Evolutionary conservation across 768 basidiomycete genomes (phyloP).

Genomic region (Podaxis sp.): DNA sequence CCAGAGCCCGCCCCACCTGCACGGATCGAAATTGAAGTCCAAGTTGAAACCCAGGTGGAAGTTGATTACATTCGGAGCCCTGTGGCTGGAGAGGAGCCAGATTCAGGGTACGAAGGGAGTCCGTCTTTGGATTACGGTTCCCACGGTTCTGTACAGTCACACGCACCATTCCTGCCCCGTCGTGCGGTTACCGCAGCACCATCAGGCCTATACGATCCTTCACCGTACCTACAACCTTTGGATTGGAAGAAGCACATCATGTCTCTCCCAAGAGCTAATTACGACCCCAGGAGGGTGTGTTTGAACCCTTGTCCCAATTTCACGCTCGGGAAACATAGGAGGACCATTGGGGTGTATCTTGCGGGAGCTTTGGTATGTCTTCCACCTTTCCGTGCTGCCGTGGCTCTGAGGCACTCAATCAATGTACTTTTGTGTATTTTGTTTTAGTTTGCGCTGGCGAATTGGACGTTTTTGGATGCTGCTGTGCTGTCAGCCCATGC

Average conservation of each 20-base stretch:
- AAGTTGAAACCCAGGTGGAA: conserved; percentile 23
- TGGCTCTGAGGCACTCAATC: background rate
- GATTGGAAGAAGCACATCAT: conserved; percentile 23
- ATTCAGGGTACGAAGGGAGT: background rate
- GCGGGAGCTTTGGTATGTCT: conserved; percentile 84
- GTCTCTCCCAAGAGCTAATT: conserved; percentile 67
- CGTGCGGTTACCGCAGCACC: conserved; percentile 8
- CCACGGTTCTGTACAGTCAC: conserved; percentile 20
- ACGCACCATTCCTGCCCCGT: conserved; percentile 18
- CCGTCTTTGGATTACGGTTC: conserved; percentile 17
- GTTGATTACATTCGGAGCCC: conserved; percentile 13
- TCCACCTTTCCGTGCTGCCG: background rate
- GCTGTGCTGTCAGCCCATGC: conserved; percentile 87
- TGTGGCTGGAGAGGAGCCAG: background rate
- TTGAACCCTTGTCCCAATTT: conserved; percentile 81
- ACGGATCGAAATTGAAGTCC: conserved; percentile 19
- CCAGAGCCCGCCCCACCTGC: background rate
- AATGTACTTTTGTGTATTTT: background rate
- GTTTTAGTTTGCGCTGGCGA: conserved; percentile 86
- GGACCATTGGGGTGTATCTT: conserved; percentile 84
- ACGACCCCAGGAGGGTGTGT: conserved; percentile 86
- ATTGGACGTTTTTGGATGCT: conserved; percentile 95
- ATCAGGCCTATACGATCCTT: conserved; percentile 9
- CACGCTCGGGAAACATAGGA: conserved; percentile 69
- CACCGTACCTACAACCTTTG: conserved; percentile 9